These are phyloP conservation scores for Penicillium rolfsii DNA, from an alignment of 2,329 filamentous ascomycete species.

Conservation along the genomic window DNA sequence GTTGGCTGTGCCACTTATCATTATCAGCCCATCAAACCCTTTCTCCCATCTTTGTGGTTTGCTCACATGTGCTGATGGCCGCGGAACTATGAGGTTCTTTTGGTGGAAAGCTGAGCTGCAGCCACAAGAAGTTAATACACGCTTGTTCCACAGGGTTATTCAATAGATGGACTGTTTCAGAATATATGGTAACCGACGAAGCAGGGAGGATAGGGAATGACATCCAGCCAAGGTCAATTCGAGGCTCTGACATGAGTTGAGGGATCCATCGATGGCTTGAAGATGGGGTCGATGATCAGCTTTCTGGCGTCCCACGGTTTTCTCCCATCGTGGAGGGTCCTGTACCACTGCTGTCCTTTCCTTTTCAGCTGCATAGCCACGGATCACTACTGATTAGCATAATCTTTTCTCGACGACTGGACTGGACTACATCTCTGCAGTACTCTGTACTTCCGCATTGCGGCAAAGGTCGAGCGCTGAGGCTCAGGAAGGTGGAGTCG, in stretches of 20 bases:
- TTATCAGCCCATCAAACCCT: constrained; percentile 9
- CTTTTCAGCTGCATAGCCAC: not conserved
- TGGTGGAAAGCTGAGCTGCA: not conserved
- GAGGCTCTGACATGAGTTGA: not conserved
- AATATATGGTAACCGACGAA: not conserved
- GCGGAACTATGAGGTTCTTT: constrained; percentile 14
- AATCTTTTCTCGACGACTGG: not conserved
- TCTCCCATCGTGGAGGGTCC: not conserved
- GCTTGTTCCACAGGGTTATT: not conserved
- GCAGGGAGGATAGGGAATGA: not conserved
- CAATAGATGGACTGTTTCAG: not conserved
- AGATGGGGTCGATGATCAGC: not conserved
- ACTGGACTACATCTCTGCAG: not conserved
- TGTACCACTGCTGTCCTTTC: not conserved
- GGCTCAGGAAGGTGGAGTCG: constrained; percentile 22
- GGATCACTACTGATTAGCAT: not conserved
- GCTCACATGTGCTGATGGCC: not conserved
- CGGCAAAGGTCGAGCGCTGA: constrained; percentile 14
- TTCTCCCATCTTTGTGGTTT: constrained; percentile 10
- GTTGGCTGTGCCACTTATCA: not conserved
- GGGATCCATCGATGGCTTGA: not conserved
- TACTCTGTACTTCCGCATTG: not conserved
- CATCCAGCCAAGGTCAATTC: not conserved
- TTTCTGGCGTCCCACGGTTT: not conserved
- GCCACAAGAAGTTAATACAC: not conserved